These are phyloP conservation scores for Warburgia ugandensis DNA, from an alignment of 164 flowering plant species.

Conservation along the genomic window DNA sequence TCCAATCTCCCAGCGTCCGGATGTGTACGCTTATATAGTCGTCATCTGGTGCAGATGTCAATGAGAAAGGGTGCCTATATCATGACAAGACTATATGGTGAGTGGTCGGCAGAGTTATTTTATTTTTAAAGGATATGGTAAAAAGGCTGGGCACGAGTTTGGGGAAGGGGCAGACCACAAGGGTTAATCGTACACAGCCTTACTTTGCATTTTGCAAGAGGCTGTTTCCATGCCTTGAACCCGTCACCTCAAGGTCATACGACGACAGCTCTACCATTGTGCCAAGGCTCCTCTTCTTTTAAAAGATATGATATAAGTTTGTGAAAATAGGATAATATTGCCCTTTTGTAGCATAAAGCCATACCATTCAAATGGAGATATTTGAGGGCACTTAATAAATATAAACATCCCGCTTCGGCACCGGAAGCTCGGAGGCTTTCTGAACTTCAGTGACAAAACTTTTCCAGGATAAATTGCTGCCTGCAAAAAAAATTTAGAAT, in stretches of 20 bases:
- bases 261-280: too few relatives aligned
- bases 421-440: conserved; percentile 33
- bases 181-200: too few relatives aligned
- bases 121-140: too few relatives aligned
- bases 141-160: too few relatives aligned
- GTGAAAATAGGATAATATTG: too few relatives aligned
- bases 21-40: conserved; percentile 35
- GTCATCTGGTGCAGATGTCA: conserved; percentile 45
- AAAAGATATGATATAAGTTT: too few relatives aligned
- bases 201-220: too few relatives aligned
- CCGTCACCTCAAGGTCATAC: too few relatives aligned
- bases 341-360: neutral
- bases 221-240: too few relatives aligned
- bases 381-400: conserved; percentile 41
- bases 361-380: conserved; percentile 49
- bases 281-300: too few relatives aligned
- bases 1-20: conserved; percentile 50
- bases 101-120: neutral
- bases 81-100: neutral
- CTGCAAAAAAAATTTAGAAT: conserved; percentile 11
- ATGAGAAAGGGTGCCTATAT: conserved; percentile 48
- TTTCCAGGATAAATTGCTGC: conserved; percentile 32
- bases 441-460: conserved; percentile 32
- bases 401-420: conserved; percentile 45
- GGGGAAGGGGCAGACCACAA: too few relatives aligned